Conservation (phyloP, 352 stramenopile species). For the Phytophthora pistaciae region DNA sequence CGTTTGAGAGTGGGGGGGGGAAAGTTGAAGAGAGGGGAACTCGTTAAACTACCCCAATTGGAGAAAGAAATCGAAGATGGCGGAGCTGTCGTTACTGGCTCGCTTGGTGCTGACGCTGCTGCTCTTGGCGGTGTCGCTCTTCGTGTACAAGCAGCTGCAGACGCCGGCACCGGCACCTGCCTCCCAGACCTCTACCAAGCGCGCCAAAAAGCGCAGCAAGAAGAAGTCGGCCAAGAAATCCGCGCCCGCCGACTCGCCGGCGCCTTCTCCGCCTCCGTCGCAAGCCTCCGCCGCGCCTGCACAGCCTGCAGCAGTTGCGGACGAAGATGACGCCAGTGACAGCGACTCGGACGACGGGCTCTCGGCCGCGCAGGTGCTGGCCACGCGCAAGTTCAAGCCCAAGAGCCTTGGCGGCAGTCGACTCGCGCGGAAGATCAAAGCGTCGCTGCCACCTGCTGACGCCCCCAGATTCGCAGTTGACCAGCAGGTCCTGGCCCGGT, state of each 20-base stretch:
- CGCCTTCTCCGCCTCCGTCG: background rate
- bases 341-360: slow-evolving; percentile 70
- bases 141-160: slow-evolving; percentile 52
- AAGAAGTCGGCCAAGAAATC: slow-evolving; percentile 57
- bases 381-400: slow-evolving; percentile 69
- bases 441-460: slow-evolving; percentile 25
- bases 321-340: slow-evolving; percentile 42
- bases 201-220: slow-evolving; percentile 53
- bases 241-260: slow-evolving; percentile 13
- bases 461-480: slow-evolving; percentile 39
- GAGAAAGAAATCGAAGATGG: slow-evolving; percentile 34
- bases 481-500: slow-evolving; percentile 72
- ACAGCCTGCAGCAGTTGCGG: background rate
- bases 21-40: too few species aligned
- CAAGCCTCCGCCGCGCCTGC: slow-evolving; percentile 5
- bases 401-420: slow-evolving; percentile 53
- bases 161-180: background rate
- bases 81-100: slow-evolving; percentile 43
- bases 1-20: too few species aligned
- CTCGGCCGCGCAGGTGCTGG: slow-evolving; percentile 67
- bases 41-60: background rate
- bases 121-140: slow-evolving; percentile 46
- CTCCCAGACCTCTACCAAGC: slow-evolving; percentile 6
- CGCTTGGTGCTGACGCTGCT: slow-evolving; percentile 56
- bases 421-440: slow-evolving; percentile 31